Evolutionary conservation across 2,329 filamentous ascomycete species (phyloP).

Genomic region (Beauveria australis): DNA sequence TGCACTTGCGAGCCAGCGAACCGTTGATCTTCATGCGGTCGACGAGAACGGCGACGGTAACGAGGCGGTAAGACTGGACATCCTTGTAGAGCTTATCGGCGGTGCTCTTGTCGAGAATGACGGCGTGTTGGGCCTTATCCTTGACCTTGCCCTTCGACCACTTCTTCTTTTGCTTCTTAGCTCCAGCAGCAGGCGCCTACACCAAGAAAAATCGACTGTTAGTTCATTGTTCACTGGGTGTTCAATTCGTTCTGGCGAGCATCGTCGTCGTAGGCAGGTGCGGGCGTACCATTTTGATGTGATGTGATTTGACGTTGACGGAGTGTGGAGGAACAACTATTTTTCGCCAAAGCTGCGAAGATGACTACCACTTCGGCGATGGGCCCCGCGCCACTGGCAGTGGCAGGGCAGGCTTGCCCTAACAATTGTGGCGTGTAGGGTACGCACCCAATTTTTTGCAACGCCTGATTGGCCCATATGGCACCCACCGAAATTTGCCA

Average conservation of each 20-base stretch:
- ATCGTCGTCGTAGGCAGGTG: slow-evolving; percentile 8
- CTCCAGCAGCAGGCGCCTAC: slow-evolving; percentile 33
- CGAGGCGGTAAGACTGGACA: slow-evolving; percentile 99
- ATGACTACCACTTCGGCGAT: slow-evolving; percentile 21
- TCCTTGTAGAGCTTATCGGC: slow-evolving; percentile 99
- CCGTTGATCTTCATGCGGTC: slow-evolving; percentile 99
- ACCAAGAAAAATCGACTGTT: slow-evolving; percentile 7
- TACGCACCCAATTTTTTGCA: slow-evolving; percentile 21
- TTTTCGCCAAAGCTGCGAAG: slow-evolving; percentile 22
- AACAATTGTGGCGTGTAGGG: slow-evolving; percentile 23
- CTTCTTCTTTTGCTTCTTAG: slow-evolving; percentile 42
- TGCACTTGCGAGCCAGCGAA: slow-evolving; percentile 82
- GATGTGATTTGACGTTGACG: slow-evolving; percentile 31
- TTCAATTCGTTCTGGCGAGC: slow-evolving; percentile 11
- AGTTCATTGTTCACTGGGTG: slow-evolving; percentile 10
- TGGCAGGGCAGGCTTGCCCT: slow-evolving; percentile 34
- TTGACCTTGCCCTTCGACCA: slow-evolving; percentile 68
- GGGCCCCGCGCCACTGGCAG: slow-evolving; percentile 15
- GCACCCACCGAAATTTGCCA: slow-evolving; percentile 30
- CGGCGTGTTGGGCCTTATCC: slow-evolving; percentile 99
- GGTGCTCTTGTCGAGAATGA: slow-evolving; percentile 96
- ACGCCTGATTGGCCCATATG: slow-evolving; percentile 27
- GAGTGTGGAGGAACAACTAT: slow-evolving; percentile 26
- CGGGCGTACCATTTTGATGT: slow-evolving; percentile 35
- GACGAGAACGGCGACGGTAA: slow-evolving; percentile 97